These are phyloP conservation scores for Amaranthus palmeri DNA, from an alignment of 148 eudicot genomes.

Conservation along the genomic window DNA sequence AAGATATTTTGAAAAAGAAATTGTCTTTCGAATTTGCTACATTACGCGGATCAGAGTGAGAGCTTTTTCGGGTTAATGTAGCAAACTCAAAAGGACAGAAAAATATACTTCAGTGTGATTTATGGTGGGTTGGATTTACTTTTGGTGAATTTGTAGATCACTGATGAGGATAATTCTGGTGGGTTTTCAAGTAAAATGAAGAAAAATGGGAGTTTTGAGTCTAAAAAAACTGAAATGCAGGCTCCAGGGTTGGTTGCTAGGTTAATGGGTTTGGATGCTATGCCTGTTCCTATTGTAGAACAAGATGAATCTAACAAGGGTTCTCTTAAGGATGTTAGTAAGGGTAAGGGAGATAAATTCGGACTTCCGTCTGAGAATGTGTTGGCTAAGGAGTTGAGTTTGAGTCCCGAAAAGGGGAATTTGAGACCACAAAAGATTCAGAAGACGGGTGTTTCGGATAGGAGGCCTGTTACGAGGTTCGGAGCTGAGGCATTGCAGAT, in stretches of 20 bases:
- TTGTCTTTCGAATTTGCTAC: no score
- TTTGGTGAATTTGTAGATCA: constrained; percentile 48
- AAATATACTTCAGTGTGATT: background rate
- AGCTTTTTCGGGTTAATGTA: no score
- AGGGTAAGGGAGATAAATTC: constrained; percentile 25
- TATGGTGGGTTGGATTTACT: background rate
- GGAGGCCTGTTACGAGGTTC: constrained; percentile 60
- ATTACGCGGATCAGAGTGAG: no score
- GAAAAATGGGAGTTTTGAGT: constrained; percentile 39
- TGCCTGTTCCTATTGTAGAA: constrained; percentile 59
- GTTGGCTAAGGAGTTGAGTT: constrained; percentile 14
- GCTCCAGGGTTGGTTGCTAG: constrained; percentile 86
- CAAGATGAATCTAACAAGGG: constrained; percentile 31
- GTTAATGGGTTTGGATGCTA: constrained; percentile 91
- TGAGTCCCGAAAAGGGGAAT: constrained; percentile 38
- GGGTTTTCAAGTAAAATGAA: constrained; percentile 54
- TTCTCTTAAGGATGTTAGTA: constrained; percentile 15
- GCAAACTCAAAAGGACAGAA: background rate
- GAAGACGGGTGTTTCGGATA: constrained; percentile 58
- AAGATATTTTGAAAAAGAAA: no score
- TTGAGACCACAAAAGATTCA: constrained; percentile 85
- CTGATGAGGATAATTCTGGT: constrained; percentile 58
- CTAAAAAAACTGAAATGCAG: constrained; percentile 41
- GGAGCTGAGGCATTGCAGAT: constrained; percentile 66
- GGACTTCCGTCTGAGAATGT: constrained; percentile 21